Evolutionary conservation across 176 grass and related monocot genomes (phyloP).

Genomic region (Eragrostis curvula): DNA sequence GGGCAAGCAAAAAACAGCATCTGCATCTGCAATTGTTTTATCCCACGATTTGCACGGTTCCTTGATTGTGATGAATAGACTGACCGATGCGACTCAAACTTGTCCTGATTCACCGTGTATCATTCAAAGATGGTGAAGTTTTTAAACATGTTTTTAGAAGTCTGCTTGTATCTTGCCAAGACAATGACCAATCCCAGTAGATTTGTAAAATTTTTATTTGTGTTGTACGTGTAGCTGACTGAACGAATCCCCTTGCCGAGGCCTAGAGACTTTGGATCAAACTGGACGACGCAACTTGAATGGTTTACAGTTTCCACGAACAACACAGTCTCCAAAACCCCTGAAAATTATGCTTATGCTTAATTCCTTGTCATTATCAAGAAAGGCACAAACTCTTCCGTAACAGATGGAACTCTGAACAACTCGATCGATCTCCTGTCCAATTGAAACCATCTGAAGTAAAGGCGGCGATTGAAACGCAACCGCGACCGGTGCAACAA

Average conservation of each 20-base stretch:
- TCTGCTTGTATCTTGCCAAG: not conserved
- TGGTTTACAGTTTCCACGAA: not conserved
- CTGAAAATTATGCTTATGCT: not conserved
- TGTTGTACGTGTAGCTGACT: too few relatives aligned
- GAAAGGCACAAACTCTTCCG: not conserved
- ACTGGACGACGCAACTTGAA: not conserved
- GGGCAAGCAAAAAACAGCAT: not conserved
- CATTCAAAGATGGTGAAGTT: not conserved
- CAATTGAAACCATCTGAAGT: not conserved
- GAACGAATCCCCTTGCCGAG: not conserved
- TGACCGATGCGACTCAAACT: not conserved
- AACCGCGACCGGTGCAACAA: slow-evolving; percentile 12
- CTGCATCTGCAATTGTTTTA: not conserved
- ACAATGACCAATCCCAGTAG: not conserved
- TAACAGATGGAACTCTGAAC: not conserved
- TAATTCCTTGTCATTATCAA: not conserved
- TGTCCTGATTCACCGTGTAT: not conserved
- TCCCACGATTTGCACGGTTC: not conserved
- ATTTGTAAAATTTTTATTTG: too few relatives aligned
- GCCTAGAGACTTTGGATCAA: not conserved
- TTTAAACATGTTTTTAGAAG: not conserved
- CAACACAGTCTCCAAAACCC: not conserved
- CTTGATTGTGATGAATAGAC: not conserved
- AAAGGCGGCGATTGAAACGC: not conserved
- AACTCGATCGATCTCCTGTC: not conserved